Evolutionary conservation across 2,329 filamentous ascomycete species (phyloP).

Genomic region (Pseudogymnoascus sp.): DNA sequence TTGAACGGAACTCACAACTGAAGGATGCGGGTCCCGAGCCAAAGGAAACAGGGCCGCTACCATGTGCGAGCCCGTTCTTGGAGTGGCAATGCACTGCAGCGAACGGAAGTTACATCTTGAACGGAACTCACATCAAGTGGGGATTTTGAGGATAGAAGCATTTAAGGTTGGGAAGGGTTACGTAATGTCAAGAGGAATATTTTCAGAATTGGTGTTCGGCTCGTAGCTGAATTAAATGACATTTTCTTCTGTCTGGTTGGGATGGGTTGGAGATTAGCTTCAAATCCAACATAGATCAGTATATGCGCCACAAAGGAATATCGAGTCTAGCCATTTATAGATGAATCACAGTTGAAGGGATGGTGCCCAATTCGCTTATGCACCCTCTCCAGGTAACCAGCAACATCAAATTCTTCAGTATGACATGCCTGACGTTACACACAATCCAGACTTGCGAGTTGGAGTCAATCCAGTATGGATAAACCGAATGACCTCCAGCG

Average conservation of each 20-base stretch:
- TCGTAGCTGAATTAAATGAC: not conserved
- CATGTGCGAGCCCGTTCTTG: slow-evolving; percentile 1
- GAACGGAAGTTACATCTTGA: not conserved
- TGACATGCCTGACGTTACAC: not conserved
- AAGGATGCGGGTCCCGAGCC: slow-evolving; percentile 2
- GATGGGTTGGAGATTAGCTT: not conserved
- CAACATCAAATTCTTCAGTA: not conserved
- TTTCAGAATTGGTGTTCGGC: not conserved
- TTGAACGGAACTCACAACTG: not conserved
- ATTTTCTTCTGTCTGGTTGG: not conserved
- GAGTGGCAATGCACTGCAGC: not conserved
- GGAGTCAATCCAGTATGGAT: not conserved
- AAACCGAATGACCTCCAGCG: not conserved
- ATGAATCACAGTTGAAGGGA: not conserved
- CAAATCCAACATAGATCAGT: not conserved
- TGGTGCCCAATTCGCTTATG: not conserved
- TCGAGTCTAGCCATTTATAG: not conserved
- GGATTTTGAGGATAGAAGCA: not conserved
- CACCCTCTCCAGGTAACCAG: not conserved
- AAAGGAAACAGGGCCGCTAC: not conserved
- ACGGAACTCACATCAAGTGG: not conserved
- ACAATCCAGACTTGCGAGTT: not conserved
- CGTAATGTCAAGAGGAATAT: not conserved
- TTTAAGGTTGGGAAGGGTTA: not conserved
- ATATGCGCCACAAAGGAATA: not conserved